These are phyloP conservation scores for Macrophomina pseudophaseolina DNA, from an alignment of 2,329 filamentous ascomycete species.

Conservation along the genomic window DNA sequence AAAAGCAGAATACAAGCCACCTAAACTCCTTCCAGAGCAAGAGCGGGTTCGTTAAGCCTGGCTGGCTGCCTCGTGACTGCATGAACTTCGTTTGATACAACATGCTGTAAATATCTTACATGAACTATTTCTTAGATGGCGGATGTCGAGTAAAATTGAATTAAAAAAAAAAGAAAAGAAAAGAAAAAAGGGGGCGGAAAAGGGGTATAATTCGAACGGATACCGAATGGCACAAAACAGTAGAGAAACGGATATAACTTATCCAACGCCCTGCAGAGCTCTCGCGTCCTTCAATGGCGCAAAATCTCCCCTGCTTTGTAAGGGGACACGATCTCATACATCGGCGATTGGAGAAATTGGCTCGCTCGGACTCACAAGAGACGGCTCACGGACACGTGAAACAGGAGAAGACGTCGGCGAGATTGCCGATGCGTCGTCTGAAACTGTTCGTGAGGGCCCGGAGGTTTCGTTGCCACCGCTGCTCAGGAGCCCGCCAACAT, in stretches of 20 bases:
- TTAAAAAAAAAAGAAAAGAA: background rate
- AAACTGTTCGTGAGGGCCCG: conserved; percentile 4
- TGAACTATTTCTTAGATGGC: background rate
- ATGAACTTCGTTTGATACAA: background rate
- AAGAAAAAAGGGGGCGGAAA: background rate
- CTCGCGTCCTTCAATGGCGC: background rate
- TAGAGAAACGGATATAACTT: background rate
- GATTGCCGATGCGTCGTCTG: background rate
- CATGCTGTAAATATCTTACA: conserved; percentile 2
- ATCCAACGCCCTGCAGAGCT: background rate
- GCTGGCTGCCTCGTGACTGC: background rate
- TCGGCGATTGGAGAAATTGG: background rate
- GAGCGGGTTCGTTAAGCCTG: background rate
- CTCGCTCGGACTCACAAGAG: background rate
- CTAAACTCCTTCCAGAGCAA: background rate
- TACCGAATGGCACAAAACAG: background rate
- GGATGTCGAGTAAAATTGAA: background rate
- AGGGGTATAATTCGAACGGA: background rate
- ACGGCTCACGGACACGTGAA: background rate
- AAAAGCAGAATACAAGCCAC: background rate
- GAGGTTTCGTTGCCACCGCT: background rate
- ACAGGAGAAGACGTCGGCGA: conserved; percentile 4
- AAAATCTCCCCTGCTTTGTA: background rate
- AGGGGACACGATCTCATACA: background rate
- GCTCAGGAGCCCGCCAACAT: conserved; percentile 10